Evolutionary conservation across 2,329 filamentous ascomycete genomes (phyloP).

Genomic region (Chaetomiaceae sp.): DNA sequence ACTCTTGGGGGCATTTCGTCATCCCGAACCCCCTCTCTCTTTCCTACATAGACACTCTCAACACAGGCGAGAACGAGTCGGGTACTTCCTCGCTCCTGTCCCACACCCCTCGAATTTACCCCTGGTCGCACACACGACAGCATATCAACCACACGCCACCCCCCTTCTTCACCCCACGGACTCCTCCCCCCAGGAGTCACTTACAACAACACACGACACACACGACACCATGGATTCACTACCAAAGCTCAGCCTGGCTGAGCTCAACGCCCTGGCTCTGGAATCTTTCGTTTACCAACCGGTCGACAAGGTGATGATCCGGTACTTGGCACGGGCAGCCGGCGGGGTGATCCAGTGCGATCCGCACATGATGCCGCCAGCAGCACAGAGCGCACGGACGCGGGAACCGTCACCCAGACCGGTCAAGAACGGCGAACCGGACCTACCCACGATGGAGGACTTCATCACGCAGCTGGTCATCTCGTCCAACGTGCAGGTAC

Average conservation of each 20-base stretch:
- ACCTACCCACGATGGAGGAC: constrained; percentile 73
- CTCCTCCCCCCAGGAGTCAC: constrained; percentile 2
- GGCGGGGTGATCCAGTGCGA: constrained; percentile 77
- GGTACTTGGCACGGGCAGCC: constrained; percentile 68
- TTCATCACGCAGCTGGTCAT: constrained; percentile 91
- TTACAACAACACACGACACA: constrained; percentile 26
- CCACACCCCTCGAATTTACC: background rate
- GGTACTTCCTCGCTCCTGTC: constrained; percentile 13
- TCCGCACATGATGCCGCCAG: constrained; percentile 47
- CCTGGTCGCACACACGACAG: background rate
- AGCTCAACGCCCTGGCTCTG: constrained; percentile 67
- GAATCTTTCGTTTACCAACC: constrained; percentile 75
- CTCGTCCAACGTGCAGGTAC: constrained; percentile 92
- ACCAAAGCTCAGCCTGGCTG: constrained; percentile 40
- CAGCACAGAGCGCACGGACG: constrained; percentile 33
- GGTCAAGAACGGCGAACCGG: constrained; percentile 38
- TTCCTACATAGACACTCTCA: constrained; percentile 3
- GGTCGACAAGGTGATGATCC: constrained; percentile 70
- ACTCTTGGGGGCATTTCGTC: constrained; percentile 11
- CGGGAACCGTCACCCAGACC: constrained; percentile 45
- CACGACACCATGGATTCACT: constrained; percentile 40
- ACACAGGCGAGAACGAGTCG: constrained; percentile 13
- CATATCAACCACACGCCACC: background rate
- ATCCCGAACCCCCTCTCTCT: constrained; percentile 7
- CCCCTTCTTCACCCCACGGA: background rate